Evolutionary conservation across 2,329 filamentous ascomycete genomes (phyloP), one percentile per base, ranked within the genome.

Genomic region (Paradendryphiella salina): DNA sequence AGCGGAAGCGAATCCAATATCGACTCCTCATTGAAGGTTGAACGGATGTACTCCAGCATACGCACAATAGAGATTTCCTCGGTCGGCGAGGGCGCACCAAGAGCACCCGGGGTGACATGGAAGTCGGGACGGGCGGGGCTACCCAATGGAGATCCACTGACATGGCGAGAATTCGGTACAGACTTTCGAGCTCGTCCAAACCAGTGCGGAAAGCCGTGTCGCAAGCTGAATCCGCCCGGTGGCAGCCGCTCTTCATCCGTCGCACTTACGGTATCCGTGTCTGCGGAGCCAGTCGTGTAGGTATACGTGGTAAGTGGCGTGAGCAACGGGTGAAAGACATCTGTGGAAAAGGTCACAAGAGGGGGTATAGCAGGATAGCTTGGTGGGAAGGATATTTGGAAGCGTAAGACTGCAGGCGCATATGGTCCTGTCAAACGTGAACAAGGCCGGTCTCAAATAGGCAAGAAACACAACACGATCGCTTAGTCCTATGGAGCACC

Each of bases 261-360:
- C 7, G 90, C 89, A 70, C 89, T 93, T 55, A 92, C 87, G 0
- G 89, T 90, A 39, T 89, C 89, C 54, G 85, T 86, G 54, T 88
- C 84, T 29, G 88, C 84, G 50, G 71, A 70, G 20, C 88, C 86
- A 55, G 89, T 91, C 34, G 90, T 88, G 77, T 96, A 95, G 69
- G 90, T 94, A 75, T 96, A 95, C 3, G 90, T 96, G n/a, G 91
- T 96, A 55, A 95, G 80, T 31, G 94, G 92, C 6, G 92, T 91
- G 60, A 97, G 86, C 34, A 99, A 80, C 14, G 93, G 93, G 71
- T 99, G 93, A 73, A 97, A 99, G 61, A 97, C 87, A 70, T 97
- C 93, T 61, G 90, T 95, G 37, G 85, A 83, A 73, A 99, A 96
- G 46, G 87, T 93, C 59, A 99, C 84, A 14, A 92, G 79, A 8